Base-by-base conservation (phyloP, 1,284 basidiomycete genomes). In the Trichosporon sp. region DNA sequence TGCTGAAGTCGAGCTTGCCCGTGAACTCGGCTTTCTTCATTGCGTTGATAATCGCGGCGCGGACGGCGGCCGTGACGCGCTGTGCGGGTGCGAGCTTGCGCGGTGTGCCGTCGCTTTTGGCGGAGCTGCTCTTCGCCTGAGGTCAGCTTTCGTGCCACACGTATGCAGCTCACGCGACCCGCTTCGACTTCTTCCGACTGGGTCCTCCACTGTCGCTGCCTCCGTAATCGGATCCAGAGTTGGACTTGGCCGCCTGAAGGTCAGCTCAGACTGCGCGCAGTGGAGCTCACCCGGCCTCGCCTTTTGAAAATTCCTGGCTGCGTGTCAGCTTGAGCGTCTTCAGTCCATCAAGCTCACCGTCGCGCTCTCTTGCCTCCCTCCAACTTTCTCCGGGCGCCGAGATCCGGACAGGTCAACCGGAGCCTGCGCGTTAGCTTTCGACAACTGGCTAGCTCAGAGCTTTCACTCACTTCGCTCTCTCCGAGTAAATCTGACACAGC, bases 31-130 rank as follows among this genome's bases (percentile, higher is more conserved):
- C 19, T 2, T 12, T 32, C 31, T 65, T 19, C 21, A 79, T 54
- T 16, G 72, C 70, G 6, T 71, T 37, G 68, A 80, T 72, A 65
- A 80, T 78, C 4, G 65, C 66, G 4, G 70, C 54, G 63, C 76
- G 73, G 12, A 72, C 43, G 1, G 64, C 51, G n/a, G 73, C 21
- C 3, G 74, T 67, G 51, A 78, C 67, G 68, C 77, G 78, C 12
- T 77, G 73, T 2, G 75, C 74, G 0, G 78, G 74, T 26, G 75
- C 72, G 5, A 69, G 73, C 64, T 69, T 69, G 19, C 51, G 51
- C 51, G 51, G 51, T 1, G 51, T 54, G 19, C 21, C 51, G 16
- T 54, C 51, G 43, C 43, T 46, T 14, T 46, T 46, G 16, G 16
- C 19, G 2, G 51, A 54, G 51, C 6, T 6, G 19, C 51, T 54